Conservation (phyloP, 495 filamentous ascomycete genomes). For the Staphylotrichum tortipilum region DNA sequence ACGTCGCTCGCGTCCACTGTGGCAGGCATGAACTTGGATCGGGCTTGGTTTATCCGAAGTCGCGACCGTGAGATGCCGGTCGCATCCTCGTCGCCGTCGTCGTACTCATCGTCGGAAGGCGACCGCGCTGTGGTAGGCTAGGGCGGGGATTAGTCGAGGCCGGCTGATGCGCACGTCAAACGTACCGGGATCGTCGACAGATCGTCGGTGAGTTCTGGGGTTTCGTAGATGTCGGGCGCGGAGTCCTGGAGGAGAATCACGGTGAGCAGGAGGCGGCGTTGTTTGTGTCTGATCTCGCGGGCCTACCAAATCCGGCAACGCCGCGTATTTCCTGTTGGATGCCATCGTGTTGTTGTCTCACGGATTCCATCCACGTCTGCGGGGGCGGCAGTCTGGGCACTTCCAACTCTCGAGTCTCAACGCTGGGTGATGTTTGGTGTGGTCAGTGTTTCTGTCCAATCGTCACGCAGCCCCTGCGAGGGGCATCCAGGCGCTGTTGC, state of each 20-base stretch:
- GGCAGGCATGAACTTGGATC: constrained; percentile 67
- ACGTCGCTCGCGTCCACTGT: constrained; percentile 63
- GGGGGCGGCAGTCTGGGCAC: neutral
- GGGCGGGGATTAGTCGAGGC: constrained; percentile 11
- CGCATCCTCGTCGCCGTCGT: constrained; percentile 53
- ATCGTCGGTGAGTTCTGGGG: constrained; percentile 82
- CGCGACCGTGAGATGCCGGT: constrained; percentile 64
- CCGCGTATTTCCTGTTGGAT: constrained; percentile 66
- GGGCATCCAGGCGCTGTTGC: too few species aligned
- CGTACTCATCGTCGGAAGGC: constrained; percentile 55
- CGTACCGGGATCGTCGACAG: constrained; percentile 70
- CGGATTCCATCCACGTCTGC: neutral
- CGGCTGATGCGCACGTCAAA: constrained; percentile 11
- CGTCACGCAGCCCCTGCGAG: neutral
- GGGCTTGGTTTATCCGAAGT: constrained; percentile 66
- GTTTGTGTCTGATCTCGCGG: constrained; percentile 10
- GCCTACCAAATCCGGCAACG: constrained; percentile 71
- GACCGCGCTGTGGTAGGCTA: constrained; percentile 59
- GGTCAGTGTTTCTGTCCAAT: too few species aligned
- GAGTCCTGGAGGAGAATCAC: constrained; percentile 53
- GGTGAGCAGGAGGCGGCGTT: too few species aligned
- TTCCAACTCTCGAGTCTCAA: too few species aligned
- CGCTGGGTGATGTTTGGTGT: neutral
- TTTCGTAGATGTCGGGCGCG: constrained; percentile 91
- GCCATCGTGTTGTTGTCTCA: constrained; percentile 31